These are phyloP conservation scores for Acacia melanoxylon DNA, from an alignment of 306 rosid genomes.

Conservation along the genomic window DNA sequence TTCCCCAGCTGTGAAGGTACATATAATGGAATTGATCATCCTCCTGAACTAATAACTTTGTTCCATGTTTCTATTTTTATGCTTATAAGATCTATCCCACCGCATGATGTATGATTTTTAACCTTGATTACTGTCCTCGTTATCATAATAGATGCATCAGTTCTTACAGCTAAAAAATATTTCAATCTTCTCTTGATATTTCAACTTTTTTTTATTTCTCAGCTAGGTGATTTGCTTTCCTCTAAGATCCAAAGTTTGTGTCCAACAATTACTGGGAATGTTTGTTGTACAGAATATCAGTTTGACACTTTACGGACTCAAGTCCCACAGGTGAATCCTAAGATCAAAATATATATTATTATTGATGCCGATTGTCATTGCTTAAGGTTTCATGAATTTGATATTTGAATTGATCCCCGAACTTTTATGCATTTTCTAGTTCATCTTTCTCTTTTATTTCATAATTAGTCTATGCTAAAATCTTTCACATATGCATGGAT, in stretches of 20 bases:
- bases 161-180: slow-evolving; percentile 14
- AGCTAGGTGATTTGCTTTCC: slow-evolving; percentile 92
- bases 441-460: slow-evolving; percentile 12
- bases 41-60: not conserved
- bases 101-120: not conserved
- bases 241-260: slow-evolving; percentile 95
- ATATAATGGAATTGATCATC: slow-evolving; percentile 11
- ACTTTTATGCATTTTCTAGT: slow-evolving; percentile 15
- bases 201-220: slow-evolving; percentile 43
- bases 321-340: slow-evolving; percentile 77
- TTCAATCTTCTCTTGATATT: slow-evolving; percentile 24
- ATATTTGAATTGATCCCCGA: slow-evolving; percentile 18
- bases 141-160: slow-evolving; percentile 25
- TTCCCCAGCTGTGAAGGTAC: slow-evolving; percentile 82
- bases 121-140: slow-evolving; percentile 4
- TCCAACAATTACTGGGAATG: slow-evolving; percentile 90
- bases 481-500: not conserved
- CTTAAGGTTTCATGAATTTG: not conserved
- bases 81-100: not conserved
- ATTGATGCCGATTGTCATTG: slow-evolving; percentile 8
- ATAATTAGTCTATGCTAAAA: slow-evolving; percentile 4
- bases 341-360: not conserved
- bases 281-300: slow-evolving; percentile 91
- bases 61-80: not conserved
- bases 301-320: slow-evolving; percentile 81